Base-by-base conservation (phyloP, 257 asterid species). In the Gynochthodes officinalis region DNA sequence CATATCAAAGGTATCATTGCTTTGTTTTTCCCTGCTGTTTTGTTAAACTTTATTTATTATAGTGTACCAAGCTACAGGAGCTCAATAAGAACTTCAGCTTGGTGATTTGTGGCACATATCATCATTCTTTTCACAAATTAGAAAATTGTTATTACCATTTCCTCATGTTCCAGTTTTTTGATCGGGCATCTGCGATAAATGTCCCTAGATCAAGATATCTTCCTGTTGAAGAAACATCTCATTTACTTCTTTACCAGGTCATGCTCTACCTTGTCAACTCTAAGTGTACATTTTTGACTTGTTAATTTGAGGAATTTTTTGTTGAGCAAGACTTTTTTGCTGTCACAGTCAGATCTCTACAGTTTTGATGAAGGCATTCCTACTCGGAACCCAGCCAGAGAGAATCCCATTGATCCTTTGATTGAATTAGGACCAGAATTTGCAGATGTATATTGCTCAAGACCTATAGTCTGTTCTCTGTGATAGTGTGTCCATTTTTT, bases 171-270 rank as follows among this genome's bases (percentile, higher is more conserved):
- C 96, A 91, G 97, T 81, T 88, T 65, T 82, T 87, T 66, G 87
- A 89, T 71, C 77, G 78, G 75, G 77, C 91, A 72, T 81, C 81
- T 72, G 89, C 85, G 61, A 66, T 93, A 73, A 85, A 80, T 54
- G 89, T 87, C 71, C 98, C 94, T 18, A 88, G 78, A 73, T 83
- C 96, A 13, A 91, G 95, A 82, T 78, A 89, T 84, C 82, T 83
- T 75, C 97, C 97, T 33, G 86, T 90, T 79, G 89, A 89, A 75
- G 80, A 75, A 68, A 91, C 98, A 49, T 81, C 96, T 40, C 91
- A 93, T 83, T 81, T 93, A 75, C 85, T 91, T 75, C 85, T 89
- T 86, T 87, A 86, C 46, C 90, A 91, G 98, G 98, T 93, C 65
- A 67, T 68, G 23, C 65, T 61, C 35, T 44, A 43, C 37, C 77